Evolutionary conservation across 352 stramenopile genomes (phyloP), one percentile per base, ranked within the genome.

Genomic region (Globisporangium rhizosaccharum): DNA sequence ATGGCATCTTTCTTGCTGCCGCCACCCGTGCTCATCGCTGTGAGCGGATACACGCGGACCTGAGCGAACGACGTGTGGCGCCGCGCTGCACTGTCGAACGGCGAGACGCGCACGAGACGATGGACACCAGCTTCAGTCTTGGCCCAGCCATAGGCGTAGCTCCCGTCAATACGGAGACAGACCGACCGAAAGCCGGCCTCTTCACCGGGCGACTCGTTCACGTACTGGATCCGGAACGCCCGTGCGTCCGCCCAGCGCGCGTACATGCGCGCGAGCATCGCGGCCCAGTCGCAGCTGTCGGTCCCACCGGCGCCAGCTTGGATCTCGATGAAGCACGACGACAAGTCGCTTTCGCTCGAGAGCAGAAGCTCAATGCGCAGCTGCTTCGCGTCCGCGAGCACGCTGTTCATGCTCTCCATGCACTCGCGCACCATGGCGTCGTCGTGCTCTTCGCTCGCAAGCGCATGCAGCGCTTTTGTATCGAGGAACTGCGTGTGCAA

Each of bases 221-320:
- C 90, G 12, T 90, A 73, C 52, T 98, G 90, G 17, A 85, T 87
- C 45, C 66, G 57, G 49, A 84, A 90, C 7, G 56, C 54, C 3
- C 79, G 71, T 9, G 59, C 17, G 6, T 76, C 65, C 2, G 64
- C 70, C 82, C 76, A 90, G 2, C 92, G 78, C 48, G 73, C 63
- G 69, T 99, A 99, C 97, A 99, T 99, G 46, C 92, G 82, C 53
- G 92, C 75, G 23, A 99, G 70, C 78, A 98, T 98, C 18, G 79
- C 78, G 7, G 96, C 95, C 96, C 96, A 99, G 72, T 99, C 97
- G 53, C 90, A 97, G 54, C 89, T 96, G 71, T 99, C 97, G 0
- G 87, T 98, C 17, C 97, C 97, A 56, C 97, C 81, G 26, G 83
- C 83, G n/a, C 83, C 83, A 3, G 81, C 83, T 63, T 89, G 77